These are phyloP conservation scores for Coccomyxa sp. DNA, from an alignment of 139 green algal genomes.

Conservation along the genomic window DNA sequence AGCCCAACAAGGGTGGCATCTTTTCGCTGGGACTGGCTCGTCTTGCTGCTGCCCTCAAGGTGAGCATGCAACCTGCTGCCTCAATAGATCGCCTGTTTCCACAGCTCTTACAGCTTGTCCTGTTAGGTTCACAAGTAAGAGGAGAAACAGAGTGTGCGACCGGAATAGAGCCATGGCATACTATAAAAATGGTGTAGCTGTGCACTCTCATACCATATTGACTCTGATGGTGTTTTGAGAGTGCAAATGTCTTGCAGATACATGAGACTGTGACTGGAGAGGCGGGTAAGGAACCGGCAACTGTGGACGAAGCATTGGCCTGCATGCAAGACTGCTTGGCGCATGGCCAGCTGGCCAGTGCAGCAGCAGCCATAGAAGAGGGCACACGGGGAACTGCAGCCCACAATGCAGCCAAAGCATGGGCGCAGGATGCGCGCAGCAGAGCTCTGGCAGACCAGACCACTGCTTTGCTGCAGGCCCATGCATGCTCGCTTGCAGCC, in stretches of 20 bases:
- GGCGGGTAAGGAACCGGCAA: too few relatives aligned
- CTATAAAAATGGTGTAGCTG: not conserved
- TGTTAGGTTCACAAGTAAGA: too few relatives aligned
- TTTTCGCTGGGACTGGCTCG: conserved; percentile 33
- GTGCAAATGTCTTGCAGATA: too few relatives aligned
- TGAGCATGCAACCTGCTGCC: not conserved
- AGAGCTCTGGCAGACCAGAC: conserved; percentile 26
- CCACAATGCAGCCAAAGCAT: conserved; percentile 16
- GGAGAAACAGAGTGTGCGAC: too few relatives aligned
- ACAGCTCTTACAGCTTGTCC: not conserved
- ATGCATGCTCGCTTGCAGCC: conserved; percentile 13
- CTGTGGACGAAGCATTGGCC: conserved; percentile 18
- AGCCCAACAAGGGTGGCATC: conserved; percentile 30
- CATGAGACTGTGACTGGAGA: too few relatives aligned
- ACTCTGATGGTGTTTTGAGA: not conserved
- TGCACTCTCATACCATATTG: not conserved
- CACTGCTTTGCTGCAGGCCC: conserved; percentile 24
- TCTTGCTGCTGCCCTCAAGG: conserved; percentile 38
- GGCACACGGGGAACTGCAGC: conserved; percentile 23
- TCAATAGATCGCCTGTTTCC: not conserved
- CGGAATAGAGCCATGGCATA: too few relatives aligned
- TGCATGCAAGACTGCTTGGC: conserved; percentile 5
- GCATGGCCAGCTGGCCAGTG: conserved; percentile 11
- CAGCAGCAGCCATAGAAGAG: conserved; percentile 16
- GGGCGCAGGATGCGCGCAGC: conserved; percentile 8